Conservation (phyloP, 2,329 filamentous ascomycete species). For the Aspergillus hortae region DNA sequence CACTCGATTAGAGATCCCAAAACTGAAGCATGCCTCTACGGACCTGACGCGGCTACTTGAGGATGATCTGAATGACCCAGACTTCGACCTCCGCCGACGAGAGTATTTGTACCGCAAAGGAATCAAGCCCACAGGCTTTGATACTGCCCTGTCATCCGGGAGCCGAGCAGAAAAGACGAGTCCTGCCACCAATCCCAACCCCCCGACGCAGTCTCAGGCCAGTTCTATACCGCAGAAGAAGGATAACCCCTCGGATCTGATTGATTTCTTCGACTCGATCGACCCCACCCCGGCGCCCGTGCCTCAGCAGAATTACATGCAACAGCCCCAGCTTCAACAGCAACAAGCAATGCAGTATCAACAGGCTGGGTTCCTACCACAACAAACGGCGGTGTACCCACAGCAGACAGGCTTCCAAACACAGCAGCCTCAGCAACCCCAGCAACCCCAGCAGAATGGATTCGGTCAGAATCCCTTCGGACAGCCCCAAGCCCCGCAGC, state of each 20-base stretch:
- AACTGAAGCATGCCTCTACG: constrained; percentile 93
- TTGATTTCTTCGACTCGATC: constrained; percentile 93
- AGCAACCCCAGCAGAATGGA: constrained; percentile 33
- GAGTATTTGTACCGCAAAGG: constrained; percentile 90
- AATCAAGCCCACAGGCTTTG: constrained; percentile 55
- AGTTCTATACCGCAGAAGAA: constrained; percentile 31
- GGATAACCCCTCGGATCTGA: constrained; percentile 63
- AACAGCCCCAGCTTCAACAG: constrained; percentile 31
- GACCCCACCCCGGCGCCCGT: constrained; percentile 80
- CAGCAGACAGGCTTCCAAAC: constrained; percentile 32
- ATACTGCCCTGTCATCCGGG: constrained; percentile 19
- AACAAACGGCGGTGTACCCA: constrained; percentile 18
- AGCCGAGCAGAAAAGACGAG: constrained; percentile 12
- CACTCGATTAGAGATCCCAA: constrained; percentile 89
- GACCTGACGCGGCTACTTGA: constrained; percentile 85
- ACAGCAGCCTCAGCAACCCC: constrained; percentile 33
- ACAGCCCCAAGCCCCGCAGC: constrained; percentile 38
- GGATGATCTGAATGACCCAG: constrained; percentile 89
- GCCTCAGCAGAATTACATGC: constrained; percentile 42
- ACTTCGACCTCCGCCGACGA: constrained; percentile 88
- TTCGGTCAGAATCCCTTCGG: constrained; percentile 36
- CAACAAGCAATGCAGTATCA: constrained; percentile 39
- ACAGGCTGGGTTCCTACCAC: constrained; percentile 29
- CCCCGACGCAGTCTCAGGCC: constrained; percentile 24
- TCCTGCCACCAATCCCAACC: constrained; percentile 26